Base-by-base conservation (phyloP, 2,329 filamentous ascomycete genomes). In the Hypoxylon sp. region DNA sequence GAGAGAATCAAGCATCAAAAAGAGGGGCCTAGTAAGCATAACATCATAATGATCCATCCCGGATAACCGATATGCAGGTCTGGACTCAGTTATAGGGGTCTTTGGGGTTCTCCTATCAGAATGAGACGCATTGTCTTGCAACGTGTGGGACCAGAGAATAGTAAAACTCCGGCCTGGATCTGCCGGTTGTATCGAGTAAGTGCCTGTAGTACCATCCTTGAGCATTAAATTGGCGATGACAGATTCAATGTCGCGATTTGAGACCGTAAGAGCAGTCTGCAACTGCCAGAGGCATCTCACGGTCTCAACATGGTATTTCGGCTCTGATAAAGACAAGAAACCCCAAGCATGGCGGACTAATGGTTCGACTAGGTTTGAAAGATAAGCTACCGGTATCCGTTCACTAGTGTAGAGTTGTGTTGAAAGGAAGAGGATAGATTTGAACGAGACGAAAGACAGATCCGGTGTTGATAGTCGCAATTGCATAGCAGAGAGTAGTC, bases 221-320 rank as follows among this genome's bases (percentile, higher is more conserved):
- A 93, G 84, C 79, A 97, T 90, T 2, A 94, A 80, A 25, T 87
- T 85, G 23, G 89, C 87, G 43, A 97, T 88, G 0, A 92, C 89
- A 23, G 93, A 93, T 78, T 97, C 94, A 3, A 97, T 90, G 49
- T 94, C 88, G 56, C 91, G 89, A 72, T 90, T 90, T 1, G 86
- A 82, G 41, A 85, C 82, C 1, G 90, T 87, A 11, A 97, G 86
- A 0, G 89, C 86, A 23, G 86, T 87, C 73, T 98, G 94, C 56
- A 99, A 82, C 71, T 93, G 89, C 93, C 96, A 97, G 41, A 99
- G 82, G 72, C 90, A 91, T 63, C 92, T 89, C 7, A 97, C 93
- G 17, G 94, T 91, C 81, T 99, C 97, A 32, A 99, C 94, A 75
- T 98, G 96, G 72, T 95, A 97, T 76, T 97, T 97, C 0, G 94